Evolutionary conservation across 2,329 filamentous ascomycete genomes (phyloP), one percentile per base, ranked within the genome.

Genomic region (Aspergillus costaricaensis): DNA sequence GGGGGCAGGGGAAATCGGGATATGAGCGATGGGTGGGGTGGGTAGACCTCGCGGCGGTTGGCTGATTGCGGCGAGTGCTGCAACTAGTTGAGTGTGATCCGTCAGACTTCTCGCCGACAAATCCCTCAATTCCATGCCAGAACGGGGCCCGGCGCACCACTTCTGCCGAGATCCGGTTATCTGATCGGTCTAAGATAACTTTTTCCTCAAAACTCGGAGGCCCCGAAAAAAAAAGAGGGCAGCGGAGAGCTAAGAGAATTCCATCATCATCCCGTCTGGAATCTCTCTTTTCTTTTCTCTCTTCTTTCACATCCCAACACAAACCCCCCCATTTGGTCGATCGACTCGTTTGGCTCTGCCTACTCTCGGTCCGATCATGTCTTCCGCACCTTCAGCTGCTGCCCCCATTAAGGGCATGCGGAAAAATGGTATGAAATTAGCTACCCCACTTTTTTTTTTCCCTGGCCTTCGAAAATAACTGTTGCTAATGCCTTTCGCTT

Each of bases 401-500:
- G 65, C 76, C 5, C 61, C 70, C 68, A 74, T 74, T n/a, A 67
- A 73, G 76, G 91, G 88, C 65, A 89, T 95, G 85, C 90, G 91
- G 70, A 90, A 89, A 77, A 96, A 96, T 81, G 91, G 91, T 94
- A 81, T 65, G 79, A 69, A 60, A 53, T 55, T 54, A 19, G 61
- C 56, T 47, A 59, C 41, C 51, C 60, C 56, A 59, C 56, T 64
- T 66, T 62, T 65, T 62, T 65, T 56, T 56, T 56, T 14, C 47
- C 38, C 50, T 51, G 23, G 21, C 19, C 23, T 19, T 55, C 38
- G 43, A 55, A 47, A 55, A 47, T 47, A 23, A 55, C 39, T 43
- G 53, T 43, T 44, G 58, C 67, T 69, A 65, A 66, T 59, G 41
- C 59, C 51, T 58, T 58, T 57, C 43, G 53, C 67, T 65, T 49